Evolutionary conservation across 441 rosid genomes (phyloP).

Genomic region (Metrosideros polymorpha): DNA sequence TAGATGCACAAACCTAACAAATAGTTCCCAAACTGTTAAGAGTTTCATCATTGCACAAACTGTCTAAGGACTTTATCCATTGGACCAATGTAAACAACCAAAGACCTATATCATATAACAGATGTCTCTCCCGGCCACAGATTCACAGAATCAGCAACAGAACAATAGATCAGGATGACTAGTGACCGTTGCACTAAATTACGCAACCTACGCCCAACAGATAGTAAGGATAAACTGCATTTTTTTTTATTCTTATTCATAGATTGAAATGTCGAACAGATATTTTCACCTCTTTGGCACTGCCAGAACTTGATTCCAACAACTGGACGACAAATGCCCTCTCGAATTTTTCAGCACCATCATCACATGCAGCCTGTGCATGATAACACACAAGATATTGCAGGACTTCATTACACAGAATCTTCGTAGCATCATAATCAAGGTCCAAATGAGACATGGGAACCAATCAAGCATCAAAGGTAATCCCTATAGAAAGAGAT

Average conservation of each 20-base stretch:
- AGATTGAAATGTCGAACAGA: background rate
- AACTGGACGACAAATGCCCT: constrained; percentile 75
- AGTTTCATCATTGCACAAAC: background rate
- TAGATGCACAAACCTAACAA: background rate
- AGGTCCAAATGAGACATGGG: background rate
- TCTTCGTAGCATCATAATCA: background rate
- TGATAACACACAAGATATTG: constrained; percentile 1
- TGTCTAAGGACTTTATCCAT: background rate
- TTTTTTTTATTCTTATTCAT: background rate
- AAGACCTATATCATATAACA: background rate
- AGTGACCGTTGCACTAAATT: background rate
- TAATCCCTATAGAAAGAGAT: background rate
- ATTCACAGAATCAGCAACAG: background rate
- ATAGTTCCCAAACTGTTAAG: background rate
- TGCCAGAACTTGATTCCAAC: constrained; percentile 36
- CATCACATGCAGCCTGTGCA: constrained; percentile 70
- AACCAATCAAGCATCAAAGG: background rate
- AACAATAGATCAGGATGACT: background rate
- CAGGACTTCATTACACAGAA: background rate
- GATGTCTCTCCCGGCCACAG: background rate
- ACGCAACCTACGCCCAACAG: background rate
- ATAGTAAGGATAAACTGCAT: background rate
- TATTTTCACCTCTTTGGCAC: constrained; percentile 48
- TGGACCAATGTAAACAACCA: background rate
- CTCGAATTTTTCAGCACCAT: constrained; percentile 60